Conservation (phyloP, 2,329 filamentous ascomycete genomes). For the Phaeosphaeriaceae sp. region DNA sequence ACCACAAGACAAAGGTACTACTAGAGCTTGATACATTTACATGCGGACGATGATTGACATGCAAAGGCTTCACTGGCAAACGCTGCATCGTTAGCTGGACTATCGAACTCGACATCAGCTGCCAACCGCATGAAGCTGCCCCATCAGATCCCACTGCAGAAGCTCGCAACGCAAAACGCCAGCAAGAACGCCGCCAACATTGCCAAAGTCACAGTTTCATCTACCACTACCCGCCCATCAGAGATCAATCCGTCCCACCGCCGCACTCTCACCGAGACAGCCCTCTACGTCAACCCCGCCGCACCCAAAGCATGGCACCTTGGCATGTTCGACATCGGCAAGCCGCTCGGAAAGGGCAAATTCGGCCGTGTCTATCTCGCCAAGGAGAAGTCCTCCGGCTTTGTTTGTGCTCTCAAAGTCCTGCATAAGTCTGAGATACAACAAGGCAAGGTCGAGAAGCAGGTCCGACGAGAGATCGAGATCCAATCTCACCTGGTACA, state of each 20-base stretch:
- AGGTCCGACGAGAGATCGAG: slow-evolving; percentile 86
- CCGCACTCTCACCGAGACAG: slow-evolving; percentile 57
- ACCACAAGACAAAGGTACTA: slow-evolving; percentile 79
- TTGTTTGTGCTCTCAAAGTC: slow-evolving; percentile 86
- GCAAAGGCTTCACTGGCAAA: slow-evolving; percentile 56
- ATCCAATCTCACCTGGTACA: slow-evolving; percentile 88
- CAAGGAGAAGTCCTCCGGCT: slow-evolving; percentile 77
- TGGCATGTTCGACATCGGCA: slow-evolving; percentile 93
- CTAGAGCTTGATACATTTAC: neutral
- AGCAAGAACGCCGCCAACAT: slow-evolving; percentile 55
- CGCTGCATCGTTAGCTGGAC: slow-evolving; percentile 56
- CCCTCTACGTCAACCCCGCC: slow-evolving; percentile 48
- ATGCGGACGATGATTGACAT: slow-evolving; percentile 22
- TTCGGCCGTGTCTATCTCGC: slow-evolving; percentile 87
- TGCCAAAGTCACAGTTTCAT: slow-evolving; percentile 70
- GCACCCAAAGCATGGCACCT: slow-evolving; percentile 73
- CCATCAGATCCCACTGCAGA: slow-evolving; percentile 80
- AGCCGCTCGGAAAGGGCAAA: slow-evolving; percentile 85
- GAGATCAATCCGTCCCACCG: slow-evolving; percentile 48
- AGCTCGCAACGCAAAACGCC: slow-evolving; percentile 80
- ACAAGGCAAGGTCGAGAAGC: slow-evolving; percentile 83
- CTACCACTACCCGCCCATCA: slow-evolving; percentile 57
- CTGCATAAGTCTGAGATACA: slow-evolving; percentile 84
- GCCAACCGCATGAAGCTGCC: slow-evolving; percentile 72
- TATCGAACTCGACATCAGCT: slow-evolving; percentile 50